Evolutionary conservation across 2,329 filamentous ascomycete species (phyloP).

Genomic region (Chrysosporium keratinophilum): DNA sequence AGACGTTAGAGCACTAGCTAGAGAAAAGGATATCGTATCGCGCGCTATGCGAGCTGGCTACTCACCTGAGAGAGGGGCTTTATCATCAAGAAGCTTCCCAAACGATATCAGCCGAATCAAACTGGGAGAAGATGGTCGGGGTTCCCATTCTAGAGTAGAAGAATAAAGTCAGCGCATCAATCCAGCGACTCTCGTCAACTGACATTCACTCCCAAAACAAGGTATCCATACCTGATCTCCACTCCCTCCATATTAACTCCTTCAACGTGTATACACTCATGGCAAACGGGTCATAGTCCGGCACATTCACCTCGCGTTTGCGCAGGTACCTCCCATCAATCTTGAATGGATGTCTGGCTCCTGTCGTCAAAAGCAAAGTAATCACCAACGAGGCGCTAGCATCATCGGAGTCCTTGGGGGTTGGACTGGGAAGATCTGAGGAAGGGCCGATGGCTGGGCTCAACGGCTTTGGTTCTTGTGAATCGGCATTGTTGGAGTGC

Average conservation of each 20-base stretch:
- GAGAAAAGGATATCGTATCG: neutral
- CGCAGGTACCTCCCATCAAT: constrained; percentile 77
- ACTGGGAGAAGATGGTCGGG: constrained; percentile 72
- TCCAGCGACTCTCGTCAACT: neutral
- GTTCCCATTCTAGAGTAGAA: constrained; percentile 61
- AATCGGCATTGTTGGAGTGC: neutral
- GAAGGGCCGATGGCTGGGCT: constrained; percentile 9
- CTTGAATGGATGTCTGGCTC: constrained; percentile 77
- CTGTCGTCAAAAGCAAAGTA: constrained; percentile 70
- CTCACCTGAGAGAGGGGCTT: constrained; percentile 71
- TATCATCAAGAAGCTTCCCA: constrained; percentile 82
- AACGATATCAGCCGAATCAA: constrained; percentile 87
- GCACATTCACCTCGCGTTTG: constrained; percentile 67
- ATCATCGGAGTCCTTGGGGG: constrained; percentile 24
- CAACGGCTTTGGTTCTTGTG: constrained; percentile 7
- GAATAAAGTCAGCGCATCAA: constrained; percentile 9
- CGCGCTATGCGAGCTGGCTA: constrained; percentile 14
- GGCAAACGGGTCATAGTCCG: constrained; percentile 69
- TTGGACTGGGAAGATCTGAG: constrained; percentile 24
- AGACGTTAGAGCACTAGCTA: neutral
- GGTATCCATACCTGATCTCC: constrained; percentile 55
- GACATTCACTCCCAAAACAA: neutral
- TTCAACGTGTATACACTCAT: constrained; percentile 92
- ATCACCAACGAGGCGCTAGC: constrained; percentile 43
- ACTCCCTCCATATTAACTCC: constrained; percentile 85